These are phyloP conservation scores for Cystofilobasidium bisporidii DNA, from an alignment of 768 basidiomycete genomes.

Conservation along the genomic window DNA sequence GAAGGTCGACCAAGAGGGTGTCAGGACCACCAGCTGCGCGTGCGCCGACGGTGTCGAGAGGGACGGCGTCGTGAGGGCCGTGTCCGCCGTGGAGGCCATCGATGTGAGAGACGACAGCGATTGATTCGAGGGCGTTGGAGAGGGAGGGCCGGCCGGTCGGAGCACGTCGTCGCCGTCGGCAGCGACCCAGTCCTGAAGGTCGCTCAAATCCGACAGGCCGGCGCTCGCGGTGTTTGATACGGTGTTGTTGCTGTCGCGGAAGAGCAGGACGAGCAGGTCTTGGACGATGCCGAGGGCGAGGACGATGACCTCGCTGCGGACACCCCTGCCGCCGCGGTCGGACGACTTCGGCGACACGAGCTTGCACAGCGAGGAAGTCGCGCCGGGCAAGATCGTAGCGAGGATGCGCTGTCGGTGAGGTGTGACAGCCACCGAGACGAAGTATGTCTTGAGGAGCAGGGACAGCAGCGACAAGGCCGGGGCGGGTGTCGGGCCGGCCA, in stretches of 20 bases:
- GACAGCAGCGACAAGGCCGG: slow-evolving; percentile 6
- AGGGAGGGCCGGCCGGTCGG: slow-evolving; percentile 4
- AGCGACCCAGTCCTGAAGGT: slow-evolving; percentile 35
- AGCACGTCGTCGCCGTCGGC: slow-evolving; percentile 23
- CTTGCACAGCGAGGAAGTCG: slow-evolving; percentile 66
- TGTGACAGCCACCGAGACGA: slow-evolving; percentile 43
- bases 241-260: not conserved
- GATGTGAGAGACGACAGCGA: slow-evolving; percentile 27
- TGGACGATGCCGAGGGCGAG: slow-evolving; percentile 33
- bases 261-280: slow-evolving; percentile 12
- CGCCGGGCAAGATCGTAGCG: slow-evolving; percentile 61
- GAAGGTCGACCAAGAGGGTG: slow-evolving; percentile 66
- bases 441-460: slow-evolving; percentile 12
- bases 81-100: not conserved
- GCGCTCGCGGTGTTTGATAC: slow-evolving; percentile 19
- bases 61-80: not conserved
- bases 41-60: slow-evolving; percentile 2
- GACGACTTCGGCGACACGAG: slow-evolving; percentile 49
- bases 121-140: slow-evolving; percentile 24
- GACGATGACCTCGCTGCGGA: slow-evolving; percentile 31
- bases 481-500: not conserved
- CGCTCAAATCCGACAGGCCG: slow-evolving; percentile 33
- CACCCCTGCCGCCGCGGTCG: slow-evolving; percentile 33
- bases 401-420: slow-evolving; percentile 40
- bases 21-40: slow-evolving; percentile 47